Conservation (phyloP, 2,329 filamentous ascomycete genomes). For the Colletotrichum lini region DNA sequence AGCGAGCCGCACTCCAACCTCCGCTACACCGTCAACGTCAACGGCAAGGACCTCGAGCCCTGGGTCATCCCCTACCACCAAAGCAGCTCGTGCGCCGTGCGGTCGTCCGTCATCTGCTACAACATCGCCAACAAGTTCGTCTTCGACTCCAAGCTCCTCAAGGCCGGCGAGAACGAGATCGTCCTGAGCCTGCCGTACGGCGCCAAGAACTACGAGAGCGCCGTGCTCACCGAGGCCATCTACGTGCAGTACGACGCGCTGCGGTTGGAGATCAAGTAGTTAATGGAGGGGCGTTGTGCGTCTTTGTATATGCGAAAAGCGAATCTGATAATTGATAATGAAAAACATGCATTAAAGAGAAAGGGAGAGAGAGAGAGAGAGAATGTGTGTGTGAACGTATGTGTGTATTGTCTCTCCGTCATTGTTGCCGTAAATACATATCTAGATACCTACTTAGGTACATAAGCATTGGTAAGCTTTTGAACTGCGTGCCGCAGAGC, state of each 20-base stretch:
- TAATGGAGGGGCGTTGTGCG: background rate
- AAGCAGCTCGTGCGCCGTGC: slow-evolving; percentile 70
- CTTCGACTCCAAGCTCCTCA: slow-evolving; percentile 63
- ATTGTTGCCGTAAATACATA: too few relatives aligned
- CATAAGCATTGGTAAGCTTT: background rate
- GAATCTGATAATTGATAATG: slow-evolving; percentile 8
- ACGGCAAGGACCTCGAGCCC: slow-evolving; percentile 56
- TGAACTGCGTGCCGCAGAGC: slow-evolving; percentile 21
- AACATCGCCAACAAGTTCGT: slow-evolving; percentile 69
- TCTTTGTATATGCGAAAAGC: background rate
- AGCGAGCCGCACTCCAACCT: slow-evolving; percentile 66
- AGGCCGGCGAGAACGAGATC: slow-evolving; percentile 65
- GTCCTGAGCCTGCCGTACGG: slow-evolving; percentile 70
- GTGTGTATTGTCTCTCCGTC: background rate
- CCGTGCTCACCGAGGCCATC: slow-evolving; percentile 64
- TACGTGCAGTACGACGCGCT: slow-evolving; percentile 76
- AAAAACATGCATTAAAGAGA: background rate
- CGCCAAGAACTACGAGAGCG: slow-evolving; percentile 69
- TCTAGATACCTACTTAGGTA: too few relatives aligned
- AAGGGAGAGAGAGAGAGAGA: background rate
- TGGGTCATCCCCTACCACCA: slow-evolving; percentile 72
- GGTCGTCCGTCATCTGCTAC: slow-evolving; percentile 72
- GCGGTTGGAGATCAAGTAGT: slow-evolving; percentile 65
- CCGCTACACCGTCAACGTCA: slow-evolving; percentile 57
- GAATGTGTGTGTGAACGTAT: background rate